Evolutionary conservation across 495 filamentous ascomycete species (phyloP).

Genomic region (Xylaria castorea): DNA sequence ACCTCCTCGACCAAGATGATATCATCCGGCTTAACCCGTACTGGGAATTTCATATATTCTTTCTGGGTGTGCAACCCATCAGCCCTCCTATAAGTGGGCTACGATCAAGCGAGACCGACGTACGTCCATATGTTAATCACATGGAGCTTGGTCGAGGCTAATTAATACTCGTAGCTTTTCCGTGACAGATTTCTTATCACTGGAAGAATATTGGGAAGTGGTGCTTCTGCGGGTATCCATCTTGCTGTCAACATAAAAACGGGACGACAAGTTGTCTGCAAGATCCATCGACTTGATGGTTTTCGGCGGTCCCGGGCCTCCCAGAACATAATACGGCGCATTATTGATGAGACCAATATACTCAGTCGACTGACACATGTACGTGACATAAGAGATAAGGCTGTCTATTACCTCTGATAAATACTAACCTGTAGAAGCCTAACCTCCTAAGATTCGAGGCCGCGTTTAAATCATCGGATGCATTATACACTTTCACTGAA

Average conservation of each 20-base stretch:
- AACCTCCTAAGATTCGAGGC: conserved; percentile 30
- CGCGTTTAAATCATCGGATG: conserved; percentile 29
- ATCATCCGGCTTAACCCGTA: conserved; percentile 51
- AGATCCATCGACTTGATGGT: conserved; percentile 54
- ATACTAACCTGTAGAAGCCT: conserved; percentile 22
- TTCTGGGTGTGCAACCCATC: not conserved
- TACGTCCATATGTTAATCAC: not conserved
- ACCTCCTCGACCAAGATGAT: conserved; percentile 64
- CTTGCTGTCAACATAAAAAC: conserved; percentile 73
- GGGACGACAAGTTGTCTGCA: conserved; percentile 79
- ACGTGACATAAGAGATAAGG: conserved; percentile 32
- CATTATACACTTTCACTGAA: conserved; percentile 66
- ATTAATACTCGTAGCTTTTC: conserved; percentile 50
- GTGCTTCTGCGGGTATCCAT: conserved; percentile 83
- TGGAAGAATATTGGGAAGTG: conserved; percentile 74
- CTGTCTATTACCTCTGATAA: not conserved
- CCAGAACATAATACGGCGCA: conserved; percentile 31
- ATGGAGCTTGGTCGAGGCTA: not conserved
- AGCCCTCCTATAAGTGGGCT: conserved; percentile 28
- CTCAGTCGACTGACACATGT: conserved; percentile 67
- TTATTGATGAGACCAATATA: conserved; percentile 60
- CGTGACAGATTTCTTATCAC: conserved; percentile 55
- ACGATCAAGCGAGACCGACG: conserved; percentile 23
- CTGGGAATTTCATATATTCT: conserved; percentile 44
- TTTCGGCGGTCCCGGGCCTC: conserved; percentile 20